A percentile compares a stretch with the other conserved stretches of the same genome.
Evolutionary conservation across 306 rosid species (phyloP).

Genomic region (Fragaria ananassa): DNA sequence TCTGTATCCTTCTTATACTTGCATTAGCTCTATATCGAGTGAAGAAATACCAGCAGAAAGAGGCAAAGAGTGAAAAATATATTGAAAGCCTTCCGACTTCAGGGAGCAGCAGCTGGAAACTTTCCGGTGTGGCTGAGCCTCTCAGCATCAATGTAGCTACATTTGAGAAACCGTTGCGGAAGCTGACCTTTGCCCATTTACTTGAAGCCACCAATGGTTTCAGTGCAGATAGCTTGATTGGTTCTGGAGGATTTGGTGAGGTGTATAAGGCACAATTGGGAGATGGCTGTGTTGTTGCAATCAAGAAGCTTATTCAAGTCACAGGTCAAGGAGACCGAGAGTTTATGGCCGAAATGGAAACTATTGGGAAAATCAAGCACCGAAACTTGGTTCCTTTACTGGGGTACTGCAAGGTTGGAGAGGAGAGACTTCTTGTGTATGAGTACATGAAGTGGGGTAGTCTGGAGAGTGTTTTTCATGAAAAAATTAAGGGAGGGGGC

Average conservation of each 20-base stretch:
- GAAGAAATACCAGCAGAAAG: constrained; percentile 35
- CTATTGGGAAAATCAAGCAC: constrained; percentile 78
- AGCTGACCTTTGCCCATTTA: constrained; percentile 67
- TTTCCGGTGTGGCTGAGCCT: constrained; percentile 62
- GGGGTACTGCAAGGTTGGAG: constrained; percentile 77
- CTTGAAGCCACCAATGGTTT: constrained; percentile 83
- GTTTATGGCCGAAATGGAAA: constrained; percentile 90
- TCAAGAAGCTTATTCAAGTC: constrained; percentile 74
- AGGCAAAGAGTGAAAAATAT: constrained; percentile 44
- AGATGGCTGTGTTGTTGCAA: constrained; percentile 70
- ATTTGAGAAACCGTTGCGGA: constrained; percentile 67
- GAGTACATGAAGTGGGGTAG: constrained; percentile 89
- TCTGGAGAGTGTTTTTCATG: constrained; percentile 71
- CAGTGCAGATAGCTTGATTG: constrained; percentile 66
- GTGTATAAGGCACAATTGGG: constrained; percentile 69
- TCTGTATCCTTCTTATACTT: constrained; percentile 36
- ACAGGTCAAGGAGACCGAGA: constrained; percentile 83
- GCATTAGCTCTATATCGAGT: constrained; percentile 39
- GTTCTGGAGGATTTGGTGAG: constrained; percentile 85
- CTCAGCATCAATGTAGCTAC: constrained; percentile 70
- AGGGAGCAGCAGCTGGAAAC: constrained; percentile 71
- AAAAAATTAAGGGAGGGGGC: constrained; percentile 36
- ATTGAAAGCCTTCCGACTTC: constrained; percentile 74
- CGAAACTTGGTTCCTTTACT: constrained; percentile 68
- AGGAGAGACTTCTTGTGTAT: constrained; percentile 84